These are phyloP conservation scores for Paramecium bursaria DNA, from an alignment of 73 alveolate genomes.

Conservation along the genomic window DNA sequence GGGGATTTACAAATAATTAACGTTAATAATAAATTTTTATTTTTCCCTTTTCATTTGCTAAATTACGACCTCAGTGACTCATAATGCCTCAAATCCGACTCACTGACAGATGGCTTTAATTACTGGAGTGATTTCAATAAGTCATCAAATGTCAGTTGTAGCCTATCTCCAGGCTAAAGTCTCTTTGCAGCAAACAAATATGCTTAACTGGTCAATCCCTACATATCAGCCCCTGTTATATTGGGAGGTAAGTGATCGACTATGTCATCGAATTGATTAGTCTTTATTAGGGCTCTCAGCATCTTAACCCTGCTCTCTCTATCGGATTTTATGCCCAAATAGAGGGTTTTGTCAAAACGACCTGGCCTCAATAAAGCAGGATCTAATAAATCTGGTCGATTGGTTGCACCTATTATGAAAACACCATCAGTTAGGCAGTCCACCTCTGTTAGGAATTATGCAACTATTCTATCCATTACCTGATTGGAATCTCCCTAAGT, in stretches of 20 bases:
- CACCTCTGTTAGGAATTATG: constrained; percentile 86
- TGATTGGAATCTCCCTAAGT: constrained; percentile 83
- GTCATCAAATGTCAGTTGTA: constrained; percentile 58
- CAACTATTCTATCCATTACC: constrained; percentile 96
- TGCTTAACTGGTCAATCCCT: constrained; percentile 82
- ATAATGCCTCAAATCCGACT: constrained; percentile 71
- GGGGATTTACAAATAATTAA: too few species aligned
- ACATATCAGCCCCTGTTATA: constrained; percentile 91
- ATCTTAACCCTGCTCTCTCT: constrained; percentile 80
- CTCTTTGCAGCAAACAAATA: constrained; percentile 79
- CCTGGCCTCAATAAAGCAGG: constrained; percentile 91
- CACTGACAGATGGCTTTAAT: constrained; percentile 72
- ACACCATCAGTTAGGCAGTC: constrained; percentile 78
- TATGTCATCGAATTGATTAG: constrained; percentile 73
- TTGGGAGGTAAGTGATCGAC: constrained; percentile 79
- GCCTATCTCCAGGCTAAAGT: constrained; percentile 44
- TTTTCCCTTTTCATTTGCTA: too few species aligned
- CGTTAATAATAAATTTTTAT: too few species aligned
- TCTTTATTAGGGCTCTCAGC: constrained; percentile 78
- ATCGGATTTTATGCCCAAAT: constrained; percentile 81
- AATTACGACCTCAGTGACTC: constrained; percentile 68
- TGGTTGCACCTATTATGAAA: constrained; percentile 94
- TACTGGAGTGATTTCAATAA: constrained; percentile 65
- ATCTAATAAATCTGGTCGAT: constrained; percentile 94
- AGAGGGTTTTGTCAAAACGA: constrained; percentile 90